Evolutionary conservation across 108 stramenopile genomes (phyloP).

Genomic region (Asterionellopsis glacialis): DNA sequence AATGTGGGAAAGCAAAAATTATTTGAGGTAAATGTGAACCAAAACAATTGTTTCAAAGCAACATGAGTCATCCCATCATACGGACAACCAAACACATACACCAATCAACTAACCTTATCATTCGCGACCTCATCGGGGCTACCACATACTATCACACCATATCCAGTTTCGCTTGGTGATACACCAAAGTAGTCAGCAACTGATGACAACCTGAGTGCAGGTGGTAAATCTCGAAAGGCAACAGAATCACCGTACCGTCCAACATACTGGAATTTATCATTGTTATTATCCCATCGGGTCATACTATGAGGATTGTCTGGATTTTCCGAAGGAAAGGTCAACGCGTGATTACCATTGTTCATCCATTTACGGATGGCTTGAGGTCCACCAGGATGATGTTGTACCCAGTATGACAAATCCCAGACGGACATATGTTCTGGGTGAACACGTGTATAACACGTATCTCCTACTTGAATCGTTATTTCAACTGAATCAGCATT

Average conservation of each 20-base stretch:
- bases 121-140: constrained; percentile 52
- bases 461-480: too few species aligned
- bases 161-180: not conserved
- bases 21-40: too few species aligned
- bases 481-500: too few species aligned
- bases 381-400: constrained; percentile 8
- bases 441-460: too few species aligned
- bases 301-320: not conserved
- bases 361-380: too few species aligned
- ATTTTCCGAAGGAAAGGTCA: too few species aligned
- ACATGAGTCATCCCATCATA: too few species aligned
- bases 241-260: not conserved
- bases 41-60: too few species aligned
- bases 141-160: constrained; percentile 41
- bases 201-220: not conserved
- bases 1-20: too few species aligned
- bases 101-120: too few species aligned
- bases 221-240: not conserved
- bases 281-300: not conserved
- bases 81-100: too few species aligned
- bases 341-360: too few species aligned
- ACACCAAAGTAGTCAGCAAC: not conserved
- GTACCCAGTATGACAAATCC: constrained; percentile 39
- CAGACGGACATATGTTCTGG: constrained; percentile 31
- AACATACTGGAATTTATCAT: not conserved